Evolutionary conservation across 2,329 filamentous ascomycete genomes (phyloP), one percentile per base, ranked within the genome.

Genomic region (Talaromyces sp.): DNA sequence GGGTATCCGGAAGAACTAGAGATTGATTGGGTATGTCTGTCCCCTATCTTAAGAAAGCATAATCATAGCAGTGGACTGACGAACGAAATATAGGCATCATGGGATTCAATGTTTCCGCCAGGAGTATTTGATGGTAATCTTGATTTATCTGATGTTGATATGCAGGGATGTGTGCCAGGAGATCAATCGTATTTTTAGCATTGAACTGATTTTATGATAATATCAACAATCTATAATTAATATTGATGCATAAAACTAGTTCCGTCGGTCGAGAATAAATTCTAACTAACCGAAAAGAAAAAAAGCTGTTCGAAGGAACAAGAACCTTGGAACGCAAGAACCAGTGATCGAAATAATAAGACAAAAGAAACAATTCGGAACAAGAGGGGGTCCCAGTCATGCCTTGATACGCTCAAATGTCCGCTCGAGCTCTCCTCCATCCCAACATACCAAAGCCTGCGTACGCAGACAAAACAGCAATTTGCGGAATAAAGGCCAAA

Each of bases 111-210:
- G 38, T 60, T 60, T 47, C 58, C 58, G 3, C 58, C 58, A 31
- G 58, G 58, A 31, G 19, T 47, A 45, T 60, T 60, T 31, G 58
- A 60, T 34, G 58, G 58, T 19, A 17, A 60, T 25, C 58, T 60
- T 29, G 58, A 60, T 47, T 22, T 60, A 31, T 27, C 40, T 31
- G 58, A 60, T 31, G 38, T 47, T 15, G 58, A 60, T 19, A 60
- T 60, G 58, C 22, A 60, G 27, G 58, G 40, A 60, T 60, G 49
- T n/a, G 40, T 49, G 22, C 22, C 19, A 25, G 45, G 19, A 49
- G 25, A 49, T 27, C 19, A 49, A 11, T 49, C 45, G 15, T 49
- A 25, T 15, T 49, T 49, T 13, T 49, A 49, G 19, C 4, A 22
- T 49, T 25, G 19, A 19, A 13, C 45, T 45, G 10, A 15, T 49